Evolutionary conservation across 1,139 yeast genomes (phyloP).

Genomic region (Yamadazyma diddensiae): DNA sequence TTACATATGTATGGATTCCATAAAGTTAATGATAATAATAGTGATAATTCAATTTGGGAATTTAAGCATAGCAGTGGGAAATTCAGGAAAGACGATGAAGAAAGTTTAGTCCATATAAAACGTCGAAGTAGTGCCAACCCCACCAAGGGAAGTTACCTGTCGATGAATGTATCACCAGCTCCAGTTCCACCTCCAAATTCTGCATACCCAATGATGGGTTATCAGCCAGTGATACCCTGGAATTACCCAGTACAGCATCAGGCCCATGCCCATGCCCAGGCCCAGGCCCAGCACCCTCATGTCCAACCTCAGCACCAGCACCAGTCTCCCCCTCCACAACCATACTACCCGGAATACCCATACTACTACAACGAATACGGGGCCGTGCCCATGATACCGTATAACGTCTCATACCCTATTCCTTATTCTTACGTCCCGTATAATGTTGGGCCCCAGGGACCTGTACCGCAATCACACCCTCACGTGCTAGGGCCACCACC

Average conservation of each 20-base stretch:
- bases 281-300: slow-evolving; percentile 3
- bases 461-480: too few species aligned
- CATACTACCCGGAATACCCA: slow-evolving; percentile 9
- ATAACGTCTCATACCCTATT: slow-evolving; percentile 9
- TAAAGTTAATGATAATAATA: slow-evolving; percentile 46
- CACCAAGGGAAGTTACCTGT: background rate
- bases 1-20: slow-evolving; percentile 51
- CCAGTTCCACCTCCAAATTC: background rate
- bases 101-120: slow-evolving; percentile 61
- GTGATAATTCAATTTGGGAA: slow-evolving; percentile 62
- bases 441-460: too few species aligned
- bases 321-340: slow-evolving; percentile 3
- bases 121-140: slow-evolving; percentile 48
- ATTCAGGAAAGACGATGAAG: slow-evolving; percentile 74
- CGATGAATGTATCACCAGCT: too few species aligned
- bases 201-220: background rate
- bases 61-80: slow-evolving; percentile 80
- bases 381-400: slow-evolving; percentile 12
- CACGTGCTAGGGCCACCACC: too few species aligned
- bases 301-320: slow-evolving; percentile 4
- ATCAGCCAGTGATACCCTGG: background rate
- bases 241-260: background rate
- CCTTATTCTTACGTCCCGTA: slow-evolving; percentile 6
- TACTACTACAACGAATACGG: slow-evolving; percentile 14
- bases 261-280: slow-evolving; percentile 3